phyloP scores from a whole-genome alignment of 495 filamentous ascomycete genomes.

The Penicillium coffeae region DNA sequence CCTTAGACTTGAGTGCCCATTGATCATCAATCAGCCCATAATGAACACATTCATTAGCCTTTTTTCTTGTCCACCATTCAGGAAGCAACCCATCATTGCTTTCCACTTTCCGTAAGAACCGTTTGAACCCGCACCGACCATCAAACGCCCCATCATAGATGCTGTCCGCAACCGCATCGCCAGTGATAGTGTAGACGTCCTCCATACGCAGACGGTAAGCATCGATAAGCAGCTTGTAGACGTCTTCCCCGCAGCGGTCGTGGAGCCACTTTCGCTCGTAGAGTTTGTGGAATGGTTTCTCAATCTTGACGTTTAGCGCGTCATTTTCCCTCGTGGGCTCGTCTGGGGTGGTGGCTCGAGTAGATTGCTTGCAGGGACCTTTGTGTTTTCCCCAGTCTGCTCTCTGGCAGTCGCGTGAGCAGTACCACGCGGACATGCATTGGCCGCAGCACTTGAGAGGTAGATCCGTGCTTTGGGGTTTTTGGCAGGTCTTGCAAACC shows the following conservation, averaged over 20 bases:
- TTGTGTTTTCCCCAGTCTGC: constrained; percentile 45
- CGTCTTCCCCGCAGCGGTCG: constrained; percentile 31
- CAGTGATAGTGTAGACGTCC: constrained; percentile 1
- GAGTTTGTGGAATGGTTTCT: not conserved
- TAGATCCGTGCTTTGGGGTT: not conserved
- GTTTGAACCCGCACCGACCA: not conserved
- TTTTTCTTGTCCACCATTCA: not conserved
- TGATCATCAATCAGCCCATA: not conserved
- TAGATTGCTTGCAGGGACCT: constrained; percentile 19
- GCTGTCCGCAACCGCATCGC: not conserved
- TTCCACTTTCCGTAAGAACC: not conserved
- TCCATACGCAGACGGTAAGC: constrained; percentile 37
- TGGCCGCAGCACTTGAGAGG: constrained; percentile 25
- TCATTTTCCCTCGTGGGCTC: not conserved
- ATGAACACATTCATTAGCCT: not conserved
- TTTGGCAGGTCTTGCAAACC: not conserved
- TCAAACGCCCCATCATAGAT: not conserved
- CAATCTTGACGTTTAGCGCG: not conserved
- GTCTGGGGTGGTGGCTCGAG: not conserved
- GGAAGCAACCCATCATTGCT: not conserved
- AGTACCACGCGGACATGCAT: constrained; percentile 40
- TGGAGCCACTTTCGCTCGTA: constrained; percentile 3
- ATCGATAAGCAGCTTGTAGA: constrained; percentile 45
- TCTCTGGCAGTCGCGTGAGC: constrained; percentile 44
- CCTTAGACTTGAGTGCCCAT: not conserved